Conservation (phyloP, 495 filamentous ascomycete species). For the Amphirosellinia nigrospora region DNA sequence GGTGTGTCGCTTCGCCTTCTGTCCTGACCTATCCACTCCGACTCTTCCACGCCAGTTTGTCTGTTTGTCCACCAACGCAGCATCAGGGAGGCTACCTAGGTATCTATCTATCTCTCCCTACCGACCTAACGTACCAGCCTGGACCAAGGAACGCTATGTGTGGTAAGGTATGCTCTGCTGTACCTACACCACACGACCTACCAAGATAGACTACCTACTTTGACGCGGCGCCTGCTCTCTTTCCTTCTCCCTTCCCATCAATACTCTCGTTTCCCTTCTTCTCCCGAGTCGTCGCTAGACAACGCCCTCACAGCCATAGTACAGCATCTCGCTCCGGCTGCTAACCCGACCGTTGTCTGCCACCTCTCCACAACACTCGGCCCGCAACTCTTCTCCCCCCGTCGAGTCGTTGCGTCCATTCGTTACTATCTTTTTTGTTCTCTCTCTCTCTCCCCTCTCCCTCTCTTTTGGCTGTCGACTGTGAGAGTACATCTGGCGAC, state of each 20-base stretch:
- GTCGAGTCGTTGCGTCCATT: constrained; percentile 26
- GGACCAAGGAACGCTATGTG: constrained; percentile 21
- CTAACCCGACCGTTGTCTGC: constrained; percentile 18
- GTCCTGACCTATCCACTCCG: constrained; percentile 14
- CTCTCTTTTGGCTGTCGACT: constrained; percentile 7
- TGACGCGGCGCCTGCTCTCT: constrained; percentile 19
- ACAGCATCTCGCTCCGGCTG: constrained; percentile 22
- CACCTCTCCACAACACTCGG: constrained; percentile 22
- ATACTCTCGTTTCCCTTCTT: constrained; percentile 7
- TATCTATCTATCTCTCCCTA: not conserved
- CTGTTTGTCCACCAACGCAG: not conserved
- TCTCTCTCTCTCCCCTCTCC: constrained; percentile 12
- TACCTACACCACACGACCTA: constrained; percentile 6
- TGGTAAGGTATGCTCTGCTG: constrained; percentile 13
- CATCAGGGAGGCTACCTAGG: too few species aligned
- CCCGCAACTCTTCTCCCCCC: constrained; percentile 8
- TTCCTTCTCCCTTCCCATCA: constrained; percentile 13
- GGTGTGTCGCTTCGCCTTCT: not conserved
- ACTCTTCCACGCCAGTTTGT: constrained; percentile 11
- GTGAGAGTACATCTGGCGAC: constrained; percentile 10
- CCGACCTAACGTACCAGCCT: constrained; percentile 9
- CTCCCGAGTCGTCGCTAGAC: constrained; percentile 21
- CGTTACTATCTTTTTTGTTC: constrained; percentile 26
- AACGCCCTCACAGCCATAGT: constrained; percentile 21
- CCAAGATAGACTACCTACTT: not conserved